A percentile compares a stretch with the other conserved stretches of the same genome.
Conservation (phyloP, 2,329 filamentous ascomycete species). For the Botryotinia globosa region DNA sequence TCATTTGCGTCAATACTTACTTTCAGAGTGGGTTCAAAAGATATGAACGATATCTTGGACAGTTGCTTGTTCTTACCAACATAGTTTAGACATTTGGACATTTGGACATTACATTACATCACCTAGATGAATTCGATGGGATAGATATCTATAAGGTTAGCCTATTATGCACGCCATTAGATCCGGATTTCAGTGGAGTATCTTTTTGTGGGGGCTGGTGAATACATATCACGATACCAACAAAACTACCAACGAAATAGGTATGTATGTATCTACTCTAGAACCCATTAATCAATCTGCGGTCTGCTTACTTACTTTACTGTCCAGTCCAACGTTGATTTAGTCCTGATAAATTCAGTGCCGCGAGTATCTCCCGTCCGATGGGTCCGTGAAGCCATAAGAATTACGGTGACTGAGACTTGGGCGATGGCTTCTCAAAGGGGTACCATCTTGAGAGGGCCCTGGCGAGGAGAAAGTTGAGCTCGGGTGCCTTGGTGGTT, state of each 20-base stretch:
- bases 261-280: background rate
- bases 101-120: background rate
- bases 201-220: background rate
- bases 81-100: background rate
- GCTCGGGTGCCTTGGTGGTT: slow-evolving; percentile 40
- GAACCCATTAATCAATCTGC: background rate
- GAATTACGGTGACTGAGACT: slow-evolving; percentile 11
- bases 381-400: slow-evolving; percentile 9
- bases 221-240: background rate
- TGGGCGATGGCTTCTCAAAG: slow-evolving; percentile 1
- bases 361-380: slow-evolving; percentile 23
- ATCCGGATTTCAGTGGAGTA: background rate
- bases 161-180: background rate
- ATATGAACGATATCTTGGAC: background rate
- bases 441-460: background rate
- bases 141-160: slow-evolving; percentile 1
- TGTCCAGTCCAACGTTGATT: background rate
- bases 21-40: background rate
- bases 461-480: slow-evolving; percentile 28
- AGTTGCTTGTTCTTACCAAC: background rate
- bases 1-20: background rate
- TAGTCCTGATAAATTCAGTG: background rate
- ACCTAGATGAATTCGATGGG: background rate
- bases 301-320: background rate
- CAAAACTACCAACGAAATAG: background rate